phyloP scores from a whole-genome alignment of 2,329 filamentous ascomycete species.

The Aspergillus flavus region DNA sequence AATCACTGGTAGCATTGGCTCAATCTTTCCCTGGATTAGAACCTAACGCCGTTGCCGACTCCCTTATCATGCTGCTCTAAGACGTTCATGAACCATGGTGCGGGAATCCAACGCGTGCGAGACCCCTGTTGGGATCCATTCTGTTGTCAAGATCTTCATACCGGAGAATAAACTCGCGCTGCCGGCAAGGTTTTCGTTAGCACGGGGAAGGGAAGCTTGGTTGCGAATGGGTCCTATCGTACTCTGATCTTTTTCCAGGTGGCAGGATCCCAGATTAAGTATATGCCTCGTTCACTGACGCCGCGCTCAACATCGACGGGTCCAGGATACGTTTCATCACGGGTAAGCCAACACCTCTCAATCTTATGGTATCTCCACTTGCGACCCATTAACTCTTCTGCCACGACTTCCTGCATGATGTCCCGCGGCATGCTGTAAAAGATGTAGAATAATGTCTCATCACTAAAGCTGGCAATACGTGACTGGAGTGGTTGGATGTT shows the following conservation, averaged over 20 bases:
- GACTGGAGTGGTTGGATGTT: slow-evolving; percentile 65
- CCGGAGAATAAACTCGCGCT: slow-evolving; percentile 53
- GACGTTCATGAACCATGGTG: slow-evolving; percentile 39
- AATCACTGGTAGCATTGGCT: slow-evolving; percentile 27
- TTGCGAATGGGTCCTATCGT: slow-evolving; percentile 24
- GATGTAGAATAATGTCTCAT: slow-evolving; percentile 69
- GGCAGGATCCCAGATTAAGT: slow-evolving; percentile 53
- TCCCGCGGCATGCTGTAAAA: slow-evolving; percentile 70
- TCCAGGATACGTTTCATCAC: slow-evolving; percentile 50
- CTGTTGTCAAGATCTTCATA: slow-evolving; percentile 54
- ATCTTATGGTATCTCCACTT: slow-evolving; percentile 58
- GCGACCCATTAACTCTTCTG: slow-evolving; percentile 60
- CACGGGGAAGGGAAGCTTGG: background rate
- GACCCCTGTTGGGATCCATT: slow-evolving; percentile 41
- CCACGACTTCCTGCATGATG: slow-evolving; percentile 67
- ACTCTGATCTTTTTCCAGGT: slow-evolving; percentile 54
- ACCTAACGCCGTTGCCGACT: slow-evolving; percentile 38
- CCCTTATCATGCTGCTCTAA: slow-evolving; percentile 20
- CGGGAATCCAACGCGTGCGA: slow-evolving; percentile 40
- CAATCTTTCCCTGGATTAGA: slow-evolving; percentile 29
- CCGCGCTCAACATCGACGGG: slow-evolving; percentile 52
- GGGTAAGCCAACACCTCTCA: slow-evolving; percentile 55
- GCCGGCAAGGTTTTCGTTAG: slow-evolving; percentile 20
- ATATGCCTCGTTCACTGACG: slow-evolving; percentile 54
- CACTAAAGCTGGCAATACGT: slow-evolving; percentile 61